Evolutionary conservation across 2,329 filamentous ascomycete species (phyloP).

Genomic region (Apiospora koreana): DNA sequence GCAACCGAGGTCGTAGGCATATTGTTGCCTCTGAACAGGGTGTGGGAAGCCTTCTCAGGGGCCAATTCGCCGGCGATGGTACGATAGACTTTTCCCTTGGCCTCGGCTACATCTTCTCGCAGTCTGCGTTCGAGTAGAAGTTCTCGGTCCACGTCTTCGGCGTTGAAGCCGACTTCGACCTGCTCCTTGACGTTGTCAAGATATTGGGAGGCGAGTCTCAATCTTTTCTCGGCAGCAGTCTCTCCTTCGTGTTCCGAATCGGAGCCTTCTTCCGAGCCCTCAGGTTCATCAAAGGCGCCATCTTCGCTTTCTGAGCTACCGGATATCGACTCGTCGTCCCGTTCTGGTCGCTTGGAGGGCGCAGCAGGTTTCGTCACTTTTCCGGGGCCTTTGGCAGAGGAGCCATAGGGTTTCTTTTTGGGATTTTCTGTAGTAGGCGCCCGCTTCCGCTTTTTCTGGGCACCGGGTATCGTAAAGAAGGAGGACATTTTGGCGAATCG

Average conservation of each 20-base stretch:
- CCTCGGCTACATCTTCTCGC: conserved; percentile 88
- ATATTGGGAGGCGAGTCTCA: conserved; percentile 89
- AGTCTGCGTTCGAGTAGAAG: conserved; percentile 80
- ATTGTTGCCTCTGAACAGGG: conserved; percentile 77
- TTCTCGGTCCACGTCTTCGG: conserved; percentile 89
- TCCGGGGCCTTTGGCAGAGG: conserved; percentile 25
- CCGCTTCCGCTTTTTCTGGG: conserved; percentile 89
- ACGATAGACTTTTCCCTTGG: conserved; percentile 86
- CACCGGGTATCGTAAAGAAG: conserved; percentile 88
- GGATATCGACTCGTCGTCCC: conserved; percentile 79
- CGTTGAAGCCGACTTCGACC: conserved; percentile 81
- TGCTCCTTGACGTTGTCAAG: conserved; percentile 87
- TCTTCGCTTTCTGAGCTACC: conserved; percentile 77
- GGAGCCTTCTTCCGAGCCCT: conserved; percentile 48
- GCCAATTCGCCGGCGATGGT: conserved; percentile 74
- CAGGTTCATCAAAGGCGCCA: conserved; percentile 49
- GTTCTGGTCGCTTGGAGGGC: conserved; percentile 48
- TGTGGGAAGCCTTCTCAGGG: conserved; percentile 66
- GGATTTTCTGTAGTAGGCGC: conserved; percentile 51
- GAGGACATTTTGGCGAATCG: conserved; percentile 70
- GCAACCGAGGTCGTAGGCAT: conserved; percentile 79
- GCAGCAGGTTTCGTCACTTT: conserved; percentile 27
- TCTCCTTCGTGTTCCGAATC: conserved; percentile 77
- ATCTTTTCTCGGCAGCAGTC: conserved; percentile 83
- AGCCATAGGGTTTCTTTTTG: conserved; percentile 53